These are phyloP conservation scores for Podospora sp. DNA, from an alignment of 495 filamentous ascomycete species.

Conservation along the genomic window DNA sequence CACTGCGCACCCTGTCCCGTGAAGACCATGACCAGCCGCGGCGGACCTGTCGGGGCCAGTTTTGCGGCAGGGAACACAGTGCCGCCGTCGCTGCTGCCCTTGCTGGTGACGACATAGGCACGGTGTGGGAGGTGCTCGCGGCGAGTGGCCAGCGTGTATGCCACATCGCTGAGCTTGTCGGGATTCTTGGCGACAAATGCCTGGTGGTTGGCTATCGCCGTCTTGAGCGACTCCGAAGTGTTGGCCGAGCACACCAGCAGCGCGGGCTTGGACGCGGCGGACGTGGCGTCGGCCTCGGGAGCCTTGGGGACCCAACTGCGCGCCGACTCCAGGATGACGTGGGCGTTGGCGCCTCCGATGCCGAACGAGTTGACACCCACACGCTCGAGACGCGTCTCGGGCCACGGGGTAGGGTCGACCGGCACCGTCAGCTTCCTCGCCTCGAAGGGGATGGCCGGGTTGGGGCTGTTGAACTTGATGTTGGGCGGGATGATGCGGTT, in stretches of 20 bases:
- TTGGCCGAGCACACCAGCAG: neutral
- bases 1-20: slow-evolving; percentile 35
- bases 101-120: slow-evolving; percentile 2
- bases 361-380: slow-evolving; percentile 60
- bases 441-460: slow-evolving; percentile 39
- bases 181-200: neutral
- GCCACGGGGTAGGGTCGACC: slow-evolving; percentile 35
- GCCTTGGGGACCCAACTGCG: slow-evolving; percentile 15
- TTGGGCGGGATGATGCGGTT: slow-evolving; percentile 43
- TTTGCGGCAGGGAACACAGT: too few relatives aligned
- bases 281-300: neutral
- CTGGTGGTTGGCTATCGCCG: slow-evolving; percentile 8
- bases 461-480: slow-evolving; percentile 32
- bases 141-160: slow-evolving; percentile 10
- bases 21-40: slow-evolving; percentile 23
- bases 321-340: slow-evolving; percentile 55
- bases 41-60: neutral
- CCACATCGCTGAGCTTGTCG: neutral
- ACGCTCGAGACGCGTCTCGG: slow-evolving; percentile 37
- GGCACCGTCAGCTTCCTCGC: slow-evolving; percentile 37
- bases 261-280: neutral
- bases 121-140: slow-evolving; percentile 1
- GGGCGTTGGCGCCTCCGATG: slow-evolving; percentile 61
- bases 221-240: slow-evolving; percentile 5
- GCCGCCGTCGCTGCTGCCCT: too few relatives aligned